Percentiles rank a stretch among this genome's conserved stretches.
Conservation (phyloP, 345 rosid genomes). For the Streptanthus diversifolius region DNA sequence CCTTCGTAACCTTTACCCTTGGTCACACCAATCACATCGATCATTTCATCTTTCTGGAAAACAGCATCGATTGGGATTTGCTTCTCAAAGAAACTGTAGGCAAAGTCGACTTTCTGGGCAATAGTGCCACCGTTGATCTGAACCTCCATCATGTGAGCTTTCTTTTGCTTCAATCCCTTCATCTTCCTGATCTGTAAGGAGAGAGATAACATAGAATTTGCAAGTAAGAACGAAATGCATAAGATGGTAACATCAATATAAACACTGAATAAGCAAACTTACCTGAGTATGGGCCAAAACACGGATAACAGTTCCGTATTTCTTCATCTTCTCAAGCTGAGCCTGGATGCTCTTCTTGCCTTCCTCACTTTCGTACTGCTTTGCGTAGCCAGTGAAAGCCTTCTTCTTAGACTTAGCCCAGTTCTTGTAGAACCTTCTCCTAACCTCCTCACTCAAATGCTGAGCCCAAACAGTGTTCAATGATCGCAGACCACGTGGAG, state of each 20-base stretch:
- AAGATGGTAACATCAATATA: neutral
- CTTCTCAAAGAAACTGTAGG: constrained; percentile 80
- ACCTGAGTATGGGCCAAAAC: constrained; percentile 91
- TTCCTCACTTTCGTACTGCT: constrained; percentile 53
- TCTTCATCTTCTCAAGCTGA: constrained; percentile 86
- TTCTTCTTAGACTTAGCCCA: constrained; percentile 90
- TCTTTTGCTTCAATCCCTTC: constrained; percentile 92
- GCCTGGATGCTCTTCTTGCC: constrained; percentile 61
- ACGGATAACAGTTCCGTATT: constrained; percentile 62
- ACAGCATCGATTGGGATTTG: constrained; percentile 69
- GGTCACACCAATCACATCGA: constrained; percentile 77
- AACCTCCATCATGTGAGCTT: constrained; percentile 84
- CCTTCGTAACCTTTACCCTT: constrained; percentile 93
- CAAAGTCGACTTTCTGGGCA: constrained; percentile 76
- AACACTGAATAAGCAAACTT: neutral
- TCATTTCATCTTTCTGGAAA: constrained; percentile 89
- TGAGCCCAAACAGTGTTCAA: constrained; percentile 88
- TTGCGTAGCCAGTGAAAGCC: constrained; percentile 69
- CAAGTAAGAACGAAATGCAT: neutral
- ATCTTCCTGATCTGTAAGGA: constrained; percentile 65
- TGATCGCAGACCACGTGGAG: constrained; percentile 69
- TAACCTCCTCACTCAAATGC: constrained; percentile 80
- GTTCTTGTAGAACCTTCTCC: constrained; percentile 78
- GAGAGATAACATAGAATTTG: neutral
- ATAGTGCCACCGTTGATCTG: constrained; percentile 80